A percentile compares a stretch with the other conserved stretches of the same genome.
Conservation (phyloP, 768 basidiomycete species). For the Rhizopogon salebrosus region DNA sequence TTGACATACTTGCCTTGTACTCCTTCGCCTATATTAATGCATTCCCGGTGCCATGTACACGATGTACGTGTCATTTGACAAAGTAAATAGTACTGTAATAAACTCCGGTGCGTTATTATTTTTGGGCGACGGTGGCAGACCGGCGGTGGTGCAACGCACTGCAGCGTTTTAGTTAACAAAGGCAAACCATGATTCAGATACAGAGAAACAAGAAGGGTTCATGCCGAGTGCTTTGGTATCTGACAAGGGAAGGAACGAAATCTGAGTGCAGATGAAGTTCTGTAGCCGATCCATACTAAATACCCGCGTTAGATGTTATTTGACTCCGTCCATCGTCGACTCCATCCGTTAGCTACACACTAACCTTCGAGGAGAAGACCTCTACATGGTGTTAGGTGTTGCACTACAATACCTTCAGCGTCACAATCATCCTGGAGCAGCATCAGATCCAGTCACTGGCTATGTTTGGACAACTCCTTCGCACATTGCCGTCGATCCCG, state of each 20-base stretch:
- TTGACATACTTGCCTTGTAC: background rate
- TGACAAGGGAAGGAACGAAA: no score
- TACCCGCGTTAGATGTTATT: no score
- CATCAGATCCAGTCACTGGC: conserved; percentile 72
- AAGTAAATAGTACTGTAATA: background rate
- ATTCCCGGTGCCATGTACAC: background rate
- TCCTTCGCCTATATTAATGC: background rate
- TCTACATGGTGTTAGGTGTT: conserved; percentile 90
- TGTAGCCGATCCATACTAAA: no score
- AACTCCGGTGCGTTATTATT: background rate
- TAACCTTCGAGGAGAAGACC: conserved; percentile 89
- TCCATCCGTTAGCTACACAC: conserved; percentile 74
- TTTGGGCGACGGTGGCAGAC: background rate
- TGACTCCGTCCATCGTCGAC: conserved; percentile 81
- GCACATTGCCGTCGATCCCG: conserved; percentile 78
- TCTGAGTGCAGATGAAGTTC: no score
- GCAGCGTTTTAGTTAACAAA: no score
- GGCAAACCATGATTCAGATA: no score
- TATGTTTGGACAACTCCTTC: conserved; percentile 88
- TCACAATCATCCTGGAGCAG: conserved; percentile 65
- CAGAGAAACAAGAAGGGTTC: no score
- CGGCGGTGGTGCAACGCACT: no score
- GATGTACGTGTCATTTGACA: background rate
- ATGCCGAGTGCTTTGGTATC: no score
- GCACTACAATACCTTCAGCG: conserved; percentile 91